Percentiles rank a stretch among this genome's conserved stretches.
These are phyloP conservation scores for Blastocystis sp. DNA, from an alignment of 352 stramenopile genomes.

Conservation along the genomic window DNA sequence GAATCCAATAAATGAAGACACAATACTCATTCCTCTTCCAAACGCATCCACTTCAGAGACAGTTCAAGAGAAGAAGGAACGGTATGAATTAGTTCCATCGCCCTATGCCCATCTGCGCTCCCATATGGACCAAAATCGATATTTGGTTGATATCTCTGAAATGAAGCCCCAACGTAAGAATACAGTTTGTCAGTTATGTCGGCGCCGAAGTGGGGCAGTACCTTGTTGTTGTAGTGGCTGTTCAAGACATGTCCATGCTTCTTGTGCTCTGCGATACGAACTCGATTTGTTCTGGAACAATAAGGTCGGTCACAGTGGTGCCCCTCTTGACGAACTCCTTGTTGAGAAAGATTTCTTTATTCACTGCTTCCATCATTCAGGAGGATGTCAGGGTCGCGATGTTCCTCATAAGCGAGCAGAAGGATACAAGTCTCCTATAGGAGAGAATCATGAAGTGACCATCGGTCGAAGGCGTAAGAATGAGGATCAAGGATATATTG, in stretches of 20 bases:
- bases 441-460: background rate
- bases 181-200: constrained; percentile 24
- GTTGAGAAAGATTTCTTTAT: constrained; percentile 62
- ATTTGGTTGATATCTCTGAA: background rate
- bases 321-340: background rate
- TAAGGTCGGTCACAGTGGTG: constrained; percentile 16
- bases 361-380: constrained; percentile 36
- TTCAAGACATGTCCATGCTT: background rate
- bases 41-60: background rate
- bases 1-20: background rate
- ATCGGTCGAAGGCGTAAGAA: background rate
- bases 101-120: background rate
- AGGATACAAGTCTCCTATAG: constrained; percentile 3
- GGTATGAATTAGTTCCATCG: background rate
- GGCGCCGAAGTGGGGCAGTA: background rate
- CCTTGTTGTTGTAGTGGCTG: constrained; percentile 40
- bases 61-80: background rate
- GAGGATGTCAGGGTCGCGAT: background rate
- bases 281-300: constrained; percentile 65
- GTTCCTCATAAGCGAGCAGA: constrained; percentile 2
- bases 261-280: constrained; percentile 22
- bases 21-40: background rate
- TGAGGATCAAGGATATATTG: background rate
- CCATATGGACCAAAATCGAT: background rate
- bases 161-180: background rate